A percentile compares a stretch with the other conserved stretches of the same genome.
These are phyloP conservation scores for Actinidia polygama DNA, from an alignment of 179 eudicot genomes.

Conservation along the genomic window DNA sequence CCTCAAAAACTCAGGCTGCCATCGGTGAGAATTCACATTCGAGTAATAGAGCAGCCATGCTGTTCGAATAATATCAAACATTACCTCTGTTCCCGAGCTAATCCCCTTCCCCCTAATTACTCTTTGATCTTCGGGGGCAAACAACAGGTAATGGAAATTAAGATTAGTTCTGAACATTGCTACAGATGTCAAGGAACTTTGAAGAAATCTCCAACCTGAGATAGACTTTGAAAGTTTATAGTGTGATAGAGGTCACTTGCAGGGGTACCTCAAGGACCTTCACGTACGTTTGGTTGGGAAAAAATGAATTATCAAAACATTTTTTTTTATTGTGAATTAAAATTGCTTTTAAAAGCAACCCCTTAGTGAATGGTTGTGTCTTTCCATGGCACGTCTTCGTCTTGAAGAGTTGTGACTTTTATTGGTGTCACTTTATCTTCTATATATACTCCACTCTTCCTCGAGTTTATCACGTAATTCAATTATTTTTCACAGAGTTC, in stretches of 20 bases:
- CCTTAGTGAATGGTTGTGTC: no score
- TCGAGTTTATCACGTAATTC: no score
- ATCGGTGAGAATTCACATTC: background rate
- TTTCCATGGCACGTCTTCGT: no score
- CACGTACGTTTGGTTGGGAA: no score
- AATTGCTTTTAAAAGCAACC: no score
- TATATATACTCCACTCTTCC: no score
- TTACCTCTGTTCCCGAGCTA: background rate
- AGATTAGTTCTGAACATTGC: background rate
- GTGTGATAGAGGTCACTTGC: background rate
- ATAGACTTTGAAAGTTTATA: background rate
- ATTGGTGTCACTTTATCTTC: no score
- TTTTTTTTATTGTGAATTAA: no score
- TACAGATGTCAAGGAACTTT: background rate
- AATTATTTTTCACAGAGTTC: no score
- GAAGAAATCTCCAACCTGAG: background rate
- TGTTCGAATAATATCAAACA: conserved; percentile 8
- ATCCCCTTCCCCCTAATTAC: background rate
- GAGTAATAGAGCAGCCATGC: background rate
- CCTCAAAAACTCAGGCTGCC: background rate
- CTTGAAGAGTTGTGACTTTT: no score
- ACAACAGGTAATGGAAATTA: conserved; percentile 4
- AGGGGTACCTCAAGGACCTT: background rate
- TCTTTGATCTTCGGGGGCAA: background rate
- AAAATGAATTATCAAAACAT: no score